These are phyloP conservation scores for Typha latifolia DNA, from an alignment of 176 grass and related monocot genomes.

Conservation along the genomic window DNA sequence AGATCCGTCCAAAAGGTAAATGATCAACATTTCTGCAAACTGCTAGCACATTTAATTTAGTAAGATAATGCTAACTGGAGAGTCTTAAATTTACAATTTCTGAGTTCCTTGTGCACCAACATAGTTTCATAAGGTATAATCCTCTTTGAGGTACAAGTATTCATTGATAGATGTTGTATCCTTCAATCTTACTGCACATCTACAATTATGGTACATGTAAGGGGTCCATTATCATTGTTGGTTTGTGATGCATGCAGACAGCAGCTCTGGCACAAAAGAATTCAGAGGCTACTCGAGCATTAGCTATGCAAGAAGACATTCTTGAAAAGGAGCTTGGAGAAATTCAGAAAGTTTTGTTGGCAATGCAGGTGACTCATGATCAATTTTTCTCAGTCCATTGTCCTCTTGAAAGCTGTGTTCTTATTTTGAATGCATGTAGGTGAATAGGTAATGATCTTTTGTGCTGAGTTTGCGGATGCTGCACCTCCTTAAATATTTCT, in stretches of 20 bases:
- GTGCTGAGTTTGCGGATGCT: too few species aligned
- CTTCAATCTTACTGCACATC: neutral
- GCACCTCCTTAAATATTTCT: too few species aligned
- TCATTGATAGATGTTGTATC: neutral
- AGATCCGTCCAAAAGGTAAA: too few species aligned
- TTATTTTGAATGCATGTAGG: neutral
- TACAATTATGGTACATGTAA: neutral
- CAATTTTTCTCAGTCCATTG: neutral
- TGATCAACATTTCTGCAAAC: too few species aligned
- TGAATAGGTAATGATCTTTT: too few species aligned
- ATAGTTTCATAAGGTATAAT: too few species aligned
- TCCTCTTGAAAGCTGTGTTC: constrained; percentile 1
- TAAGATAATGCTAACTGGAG: too few species aligned
- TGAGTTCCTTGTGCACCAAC: too few species aligned
- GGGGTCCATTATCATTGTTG: constrained; percentile 2
- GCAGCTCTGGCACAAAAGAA: constrained; percentile 60
- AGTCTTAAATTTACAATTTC: too few species aligned
- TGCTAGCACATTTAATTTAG: too few species aligned
- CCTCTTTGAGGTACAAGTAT: too few species aligned
- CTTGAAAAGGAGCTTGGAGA: constrained; percentile 60
- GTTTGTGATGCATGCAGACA: constrained; percentile 24
- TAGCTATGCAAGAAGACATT: constrained; percentile 47
- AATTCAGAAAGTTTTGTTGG: constrained; percentile 60
- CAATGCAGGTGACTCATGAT: constrained; percentile 59
- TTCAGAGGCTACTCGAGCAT: constrained; percentile 54